phyloP scores from a whole-genome alignment of 345 rosid genomes.

The Cardamine resedifolia region DNA sequence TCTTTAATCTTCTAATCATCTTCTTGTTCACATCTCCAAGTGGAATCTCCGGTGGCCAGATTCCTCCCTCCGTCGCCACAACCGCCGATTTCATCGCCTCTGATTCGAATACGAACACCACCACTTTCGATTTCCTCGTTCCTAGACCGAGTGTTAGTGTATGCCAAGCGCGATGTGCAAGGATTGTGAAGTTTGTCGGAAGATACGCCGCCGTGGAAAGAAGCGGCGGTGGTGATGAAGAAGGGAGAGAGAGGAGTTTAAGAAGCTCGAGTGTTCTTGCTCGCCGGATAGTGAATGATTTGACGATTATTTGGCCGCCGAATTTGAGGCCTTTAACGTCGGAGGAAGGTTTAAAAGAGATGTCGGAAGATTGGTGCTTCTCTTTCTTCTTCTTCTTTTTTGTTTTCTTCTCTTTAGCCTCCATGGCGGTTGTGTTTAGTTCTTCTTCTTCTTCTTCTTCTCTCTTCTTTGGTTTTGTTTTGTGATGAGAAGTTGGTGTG shows the following conservation, averaged over 20 bases:
- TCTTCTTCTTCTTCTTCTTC: background rate
- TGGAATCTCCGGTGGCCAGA: conserved; percentile 86
- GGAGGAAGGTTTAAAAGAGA: conserved; percentile 69
- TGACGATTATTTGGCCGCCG: conserved; percentile 88
- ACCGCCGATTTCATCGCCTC: conserved; percentile 58
- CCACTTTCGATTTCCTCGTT: conserved; percentile 78
- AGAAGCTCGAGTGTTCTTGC: conserved; percentile 81
- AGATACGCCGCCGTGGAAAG: conserved; percentile 79
- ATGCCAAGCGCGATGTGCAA: conserved; percentile 98
- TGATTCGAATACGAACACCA: conserved; percentile 80
- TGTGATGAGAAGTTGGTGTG: conserved; percentile 26
- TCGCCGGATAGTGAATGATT: conserved; percentile 88
- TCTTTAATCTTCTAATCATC: conserved; percentile 59
- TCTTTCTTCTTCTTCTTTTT: conserved; percentile 72
- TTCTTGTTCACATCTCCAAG: conserved; percentile 88
- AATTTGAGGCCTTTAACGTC: conserved; percentile 88
- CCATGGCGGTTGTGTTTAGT: conserved; percentile 46
- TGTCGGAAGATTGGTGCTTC: conserved; percentile 60
- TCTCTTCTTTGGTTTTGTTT: background rate
- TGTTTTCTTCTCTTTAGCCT: conserved; percentile 55
- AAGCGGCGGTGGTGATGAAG: conserved; percentile 49
- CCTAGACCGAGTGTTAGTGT: conserved; percentile 91
- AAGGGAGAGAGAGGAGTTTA: conserved; percentile 71
- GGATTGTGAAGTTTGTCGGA: conserved; percentile 91
- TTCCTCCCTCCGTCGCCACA: conserved; percentile 40